Base-by-base conservation (phyloP, 2,329 filamentous ascomycete genomes). In the Ascochyta rabiei region DNA sequence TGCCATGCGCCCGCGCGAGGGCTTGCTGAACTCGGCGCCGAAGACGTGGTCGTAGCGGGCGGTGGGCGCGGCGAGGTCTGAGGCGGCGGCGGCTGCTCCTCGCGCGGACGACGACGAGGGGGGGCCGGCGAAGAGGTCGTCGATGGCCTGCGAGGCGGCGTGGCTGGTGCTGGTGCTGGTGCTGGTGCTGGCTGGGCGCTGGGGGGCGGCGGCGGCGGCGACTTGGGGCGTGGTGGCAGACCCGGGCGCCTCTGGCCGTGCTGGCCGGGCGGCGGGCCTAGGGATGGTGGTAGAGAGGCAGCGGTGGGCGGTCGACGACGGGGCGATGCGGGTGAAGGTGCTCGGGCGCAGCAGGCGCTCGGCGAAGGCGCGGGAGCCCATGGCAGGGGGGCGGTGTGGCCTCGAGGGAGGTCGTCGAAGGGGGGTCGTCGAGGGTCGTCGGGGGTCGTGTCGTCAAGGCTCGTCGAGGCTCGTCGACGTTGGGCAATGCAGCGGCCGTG, bases 301-400 rank as follows among this genome's bases (percentile, higher is more conserved):
- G 31, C 62, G 54, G 40, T 57, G 60, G 15, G 58, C 46, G 30
- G 47, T 53, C 61, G 63, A 66, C 57, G 58, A 49, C 19, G 61
- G 57, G 33, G 53, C 41, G 42, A 53, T 59, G 48, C 62, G 65
- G 40, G 58, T 54, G 50, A 68, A 57, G 48, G 69, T 48, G 9
- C 63, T 50, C 1, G 70, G 67, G 48, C 70, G 71, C 55, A 72
- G 66, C 62, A 72, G 60, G 5, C 66, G 61, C 67, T 71, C 67
- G 51, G 66, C 64, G 37, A 73, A 42, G n/a, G 62, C 64, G 57
- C 69, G 66, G 47, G 70, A 66, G 55, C 63, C 55, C 71, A 74
- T 73, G 15, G 40, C 59, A 45, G 24, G 19, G 28, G 42, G 18
- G 23, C 6, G 4, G 12, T 30, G 28, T 30, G 12, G 28, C 28